Percentiles rank a stretch among this genome's conserved stretches.
These are phyloP conservation scores for Fraxinus angustifolia DNA, from an alignment of 305 asterid species.

Conservation along the genomic window DNA sequence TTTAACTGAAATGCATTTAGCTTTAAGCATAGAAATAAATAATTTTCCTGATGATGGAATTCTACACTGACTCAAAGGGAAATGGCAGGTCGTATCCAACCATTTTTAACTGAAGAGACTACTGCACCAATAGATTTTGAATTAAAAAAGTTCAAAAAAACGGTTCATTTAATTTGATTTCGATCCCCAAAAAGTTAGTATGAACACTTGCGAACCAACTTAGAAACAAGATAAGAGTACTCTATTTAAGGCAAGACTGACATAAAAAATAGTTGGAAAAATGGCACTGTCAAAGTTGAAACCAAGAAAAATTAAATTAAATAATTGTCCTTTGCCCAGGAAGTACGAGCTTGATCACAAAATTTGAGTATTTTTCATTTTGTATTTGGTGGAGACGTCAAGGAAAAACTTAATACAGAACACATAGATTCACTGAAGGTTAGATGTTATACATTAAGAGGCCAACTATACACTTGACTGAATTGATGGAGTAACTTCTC, in stretches of 20 bases:
- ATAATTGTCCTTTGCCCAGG: not conserved
- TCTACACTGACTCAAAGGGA: not conserved
- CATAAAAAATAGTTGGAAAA: not conserved
- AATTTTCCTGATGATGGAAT: not conserved
- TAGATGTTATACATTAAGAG: not conserved
- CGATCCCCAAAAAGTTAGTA: not conserved
- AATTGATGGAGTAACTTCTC: constrained; percentile 7
- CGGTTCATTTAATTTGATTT: not conserved
- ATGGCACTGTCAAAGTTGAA: not conserved
- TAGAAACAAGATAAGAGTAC: not conserved
- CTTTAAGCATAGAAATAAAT: not conserved
- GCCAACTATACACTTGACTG: constrained; percentile 3
- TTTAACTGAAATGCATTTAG: not conserved
- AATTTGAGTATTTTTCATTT: not conserved
- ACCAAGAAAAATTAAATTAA: not conserved
- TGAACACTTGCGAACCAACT: not conserved
- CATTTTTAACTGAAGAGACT: not conserved
- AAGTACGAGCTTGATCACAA: not conserved
- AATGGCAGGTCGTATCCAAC: not conserved
- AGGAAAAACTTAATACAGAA: not conserved
- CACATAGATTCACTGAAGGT: not conserved
- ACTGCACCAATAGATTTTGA: not conserved
- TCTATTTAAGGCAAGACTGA: not conserved
- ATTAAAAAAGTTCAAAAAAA: not conserved
- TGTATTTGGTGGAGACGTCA: not conserved